A percentile compares a stretch with the other conserved stretches of the same genome.
Conservation (phyloP, 2,329 filamentous ascomycete species). For the Monilinia fructicola region DNA sequence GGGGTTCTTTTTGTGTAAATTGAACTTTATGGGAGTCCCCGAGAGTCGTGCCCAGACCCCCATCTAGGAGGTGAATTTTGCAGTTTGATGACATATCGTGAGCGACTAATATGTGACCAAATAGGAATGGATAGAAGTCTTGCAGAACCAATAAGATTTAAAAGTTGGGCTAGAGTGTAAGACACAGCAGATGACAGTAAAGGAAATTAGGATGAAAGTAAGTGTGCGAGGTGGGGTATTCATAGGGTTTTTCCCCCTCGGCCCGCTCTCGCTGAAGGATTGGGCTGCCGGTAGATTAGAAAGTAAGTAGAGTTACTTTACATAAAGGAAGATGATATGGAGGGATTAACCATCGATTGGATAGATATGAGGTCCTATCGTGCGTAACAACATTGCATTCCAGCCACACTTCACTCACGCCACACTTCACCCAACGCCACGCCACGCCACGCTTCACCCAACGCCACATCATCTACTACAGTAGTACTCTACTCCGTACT, state of each 20-base stretch:
- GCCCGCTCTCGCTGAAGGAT: conserved; percentile 10
- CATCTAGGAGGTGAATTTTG: conserved; percentile 55
- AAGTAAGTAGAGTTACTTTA: background rate
- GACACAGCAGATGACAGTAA: background rate
- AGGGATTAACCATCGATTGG: background rate
- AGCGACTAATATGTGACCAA: background rate
- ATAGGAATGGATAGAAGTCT: background rate
- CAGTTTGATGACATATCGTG: conserved; percentile 3
- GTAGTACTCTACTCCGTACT: no score
- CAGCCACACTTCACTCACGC: conserved; percentile 4
- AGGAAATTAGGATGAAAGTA: background rate
- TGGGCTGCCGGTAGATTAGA: background rate
- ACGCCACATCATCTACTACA: no score
- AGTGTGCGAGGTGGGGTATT: conserved; percentile 8
- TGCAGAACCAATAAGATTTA: background rate
- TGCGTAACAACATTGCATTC: no score
- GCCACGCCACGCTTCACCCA: no score
- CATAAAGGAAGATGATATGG: background rate
- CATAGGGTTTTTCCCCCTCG: conserved; percentile 14
- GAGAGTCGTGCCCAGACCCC: conserved; percentile 66
- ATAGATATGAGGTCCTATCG: background rate
- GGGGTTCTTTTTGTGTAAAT: conserved; percentile 55
- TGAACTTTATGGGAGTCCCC: conserved; percentile 54
- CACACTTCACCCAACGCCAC: conserved; percentile 1
- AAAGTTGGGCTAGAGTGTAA: background rate